Evolutionary conservation across 2,329 filamentous ascomycete genomes (phyloP), one percentile per base, ranked within the genome.

Genomic region (Arthrocladium fulminans): DNA sequence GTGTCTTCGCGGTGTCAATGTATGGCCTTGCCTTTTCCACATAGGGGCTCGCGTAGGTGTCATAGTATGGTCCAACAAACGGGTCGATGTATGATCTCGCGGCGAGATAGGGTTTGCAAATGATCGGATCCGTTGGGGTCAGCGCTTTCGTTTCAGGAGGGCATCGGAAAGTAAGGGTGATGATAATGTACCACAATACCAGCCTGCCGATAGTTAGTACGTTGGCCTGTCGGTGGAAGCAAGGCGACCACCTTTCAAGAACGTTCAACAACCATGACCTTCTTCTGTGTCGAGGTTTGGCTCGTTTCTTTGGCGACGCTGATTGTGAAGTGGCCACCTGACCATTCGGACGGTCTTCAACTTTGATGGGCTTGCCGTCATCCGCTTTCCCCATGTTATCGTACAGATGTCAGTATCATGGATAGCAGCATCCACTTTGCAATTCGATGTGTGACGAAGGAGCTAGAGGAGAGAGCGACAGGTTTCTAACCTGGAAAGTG

Each of bases 11-110:
- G 19, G 70, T 63, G 17, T 75, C 68, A 47, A 75, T 67, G 67
- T 97, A 95, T 1, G 90, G 90, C 51, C 78, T 80, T 29, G 78
- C 83, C 43, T 79, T 70, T 30, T 89, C 77, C 53, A 95, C 79
- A 62, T 96, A 92, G 2, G 88, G 86, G 4, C 83, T 84, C 20
- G 86, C 83, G 61, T 96, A 94, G 50, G 78, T 67, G 57, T 90
- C 72, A 66, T 96, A 97, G 68, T 94, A 94, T 2, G 89, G 90
- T 58, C 83, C 75, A 25, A 94, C 61, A 64, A 90, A 83, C 2
- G 92, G 92, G 22, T 79, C 69, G 51, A 89, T 71, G 49, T 74
- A 81, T 71, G 71, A 80, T 58, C 68, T 80, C 67, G 70, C 84
- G 75, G 75, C 67, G 27, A 83, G 61, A 59, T 96, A 96, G 8